Base-by-base conservation (phyloP, 139 green algal species). In the Chlamydomonas asymmetrica region DNA sequence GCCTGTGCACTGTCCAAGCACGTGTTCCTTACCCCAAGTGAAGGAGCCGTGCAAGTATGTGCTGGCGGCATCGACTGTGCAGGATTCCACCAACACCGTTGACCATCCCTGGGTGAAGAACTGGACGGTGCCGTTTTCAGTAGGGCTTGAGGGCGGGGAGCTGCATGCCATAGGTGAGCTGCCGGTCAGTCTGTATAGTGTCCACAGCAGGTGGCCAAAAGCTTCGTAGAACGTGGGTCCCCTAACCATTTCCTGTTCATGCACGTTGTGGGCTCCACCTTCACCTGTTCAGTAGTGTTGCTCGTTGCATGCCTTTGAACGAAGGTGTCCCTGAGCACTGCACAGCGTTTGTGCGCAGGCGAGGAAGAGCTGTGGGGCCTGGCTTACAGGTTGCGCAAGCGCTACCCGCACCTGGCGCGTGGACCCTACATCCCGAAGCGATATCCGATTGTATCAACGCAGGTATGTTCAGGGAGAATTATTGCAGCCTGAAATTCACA, bases 361-460 rank as follows among this genome's bases (percentile, higher is more conserved):
- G 77, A 85, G 34, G 74, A 76, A n/a, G 84, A 89, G 77, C 61
- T 89, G 84, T 75, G 71, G 75, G 62, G 49, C 0, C 71, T 89
- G 7, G 80, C 70, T 10, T 32, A 45, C 49, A 73, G 84, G 18
- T n/a, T 87, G 52, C 61, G 75, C 5, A 20, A 56, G 8, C 78
- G 80, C 61, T 87, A 84, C 63, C 84, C 84, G 27, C 23, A 27
- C 1, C 37, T 89, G 5, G 35, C 57, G 13, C 7, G 22, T 1
- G 50, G 63, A 31, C 63, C 59, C 4, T 89, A 89, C 62, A 56
- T 84, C 29, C 80, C 84, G 6, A 73, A 76, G 27, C 70, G 78
- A 13, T 85, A 84, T 65, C 80, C 76, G 13, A 78, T 89, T 16
- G 73, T 89, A 18, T 85, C 80, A 2, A 87, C 80, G 9, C 80